A percentile compares a stretch with the other conserved stretches of the same genome.
phyloP scores from a whole-genome alignment of 305 asterid species.

The Fraxinus xanthoxyloides region DNA sequence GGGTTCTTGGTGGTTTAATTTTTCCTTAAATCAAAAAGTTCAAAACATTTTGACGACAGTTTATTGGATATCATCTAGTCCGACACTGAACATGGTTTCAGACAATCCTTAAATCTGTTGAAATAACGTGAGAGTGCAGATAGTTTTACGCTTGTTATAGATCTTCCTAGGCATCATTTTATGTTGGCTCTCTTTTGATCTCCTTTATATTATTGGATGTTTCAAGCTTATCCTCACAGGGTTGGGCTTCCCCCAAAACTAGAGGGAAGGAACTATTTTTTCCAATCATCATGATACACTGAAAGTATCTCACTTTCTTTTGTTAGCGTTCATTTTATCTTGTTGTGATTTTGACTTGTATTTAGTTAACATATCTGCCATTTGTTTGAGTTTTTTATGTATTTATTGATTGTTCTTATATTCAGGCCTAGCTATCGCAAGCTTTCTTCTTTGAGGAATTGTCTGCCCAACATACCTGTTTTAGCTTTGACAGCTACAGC shows the following conservation, averaged over 20 bases:
- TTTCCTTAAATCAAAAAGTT: neutral
- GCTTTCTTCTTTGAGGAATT: slow-evolving; percentile 75
- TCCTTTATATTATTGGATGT: neutral
- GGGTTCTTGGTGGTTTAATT: neutral
- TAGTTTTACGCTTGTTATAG: neutral
- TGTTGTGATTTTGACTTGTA: neutral
- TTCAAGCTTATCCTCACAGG: neutral
- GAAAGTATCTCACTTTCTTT: slow-evolving; percentile 12
- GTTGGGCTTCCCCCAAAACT: neutral
- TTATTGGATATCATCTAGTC: neutral
- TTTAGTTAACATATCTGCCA: slow-evolving; percentile 8
- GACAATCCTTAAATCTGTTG: neutral
- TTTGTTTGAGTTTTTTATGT: slow-evolving; percentile 14
- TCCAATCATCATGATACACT: neutral
- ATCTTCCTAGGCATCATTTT: neutral
- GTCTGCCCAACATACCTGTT: slow-evolving; percentile 69
- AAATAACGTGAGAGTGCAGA: neutral
- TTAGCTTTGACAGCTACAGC: slow-evolving; percentile 99
- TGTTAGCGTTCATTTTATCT: neutral
- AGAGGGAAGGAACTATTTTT: neutral
- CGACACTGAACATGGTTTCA: neutral
- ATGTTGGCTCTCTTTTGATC: neutral
- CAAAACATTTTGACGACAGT: neutral
- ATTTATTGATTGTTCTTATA: slow-evolving; percentile 26
- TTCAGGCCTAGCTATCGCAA: slow-evolving; percentile 96